Evolutionary conservation across 148 eudicot species (phyloP).

Genomic region (Chenopodium formosanum): DNA sequence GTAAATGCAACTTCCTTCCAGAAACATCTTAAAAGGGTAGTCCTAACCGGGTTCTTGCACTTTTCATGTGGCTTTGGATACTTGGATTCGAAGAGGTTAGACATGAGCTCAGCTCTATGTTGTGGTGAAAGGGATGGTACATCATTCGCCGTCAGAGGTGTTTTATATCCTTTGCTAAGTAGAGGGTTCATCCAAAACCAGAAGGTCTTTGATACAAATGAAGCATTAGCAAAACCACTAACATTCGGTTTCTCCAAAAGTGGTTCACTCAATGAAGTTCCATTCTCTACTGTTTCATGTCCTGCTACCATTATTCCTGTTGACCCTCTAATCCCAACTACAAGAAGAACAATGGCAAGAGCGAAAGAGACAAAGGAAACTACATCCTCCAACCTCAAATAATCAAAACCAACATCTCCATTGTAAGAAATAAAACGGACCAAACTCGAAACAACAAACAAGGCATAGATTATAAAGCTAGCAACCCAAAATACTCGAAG

Average conservation of each 20-base stretch:
- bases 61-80: constrained; percentile 76
- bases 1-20: constrained; percentile 73
- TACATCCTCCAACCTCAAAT: constrained; percentile 52
- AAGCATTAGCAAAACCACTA: constrained; percentile 66
- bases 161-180: constrained; percentile 57
- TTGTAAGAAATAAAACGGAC: constrained; percentile 42
- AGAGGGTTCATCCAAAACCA: constrained; percentile 89
- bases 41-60: constrained; percentile 68
- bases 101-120: constrained; percentile 68
- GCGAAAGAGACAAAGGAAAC: constrained; percentile 40
- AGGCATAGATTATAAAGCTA: constrained; percentile 42
- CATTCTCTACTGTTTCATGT: constrained; percentile 33
- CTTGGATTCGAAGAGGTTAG: constrained; percentile 58
- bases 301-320: constrained; percentile 48
- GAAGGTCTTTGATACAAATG: constrained; percentile 58
- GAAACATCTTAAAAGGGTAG: constrained; percentile 68
- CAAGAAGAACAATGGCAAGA: constrained; percentile 46
- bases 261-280: constrained; percentile 41
- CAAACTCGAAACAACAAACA: constrained; percentile 52
- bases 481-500: constrained; percentile 64
- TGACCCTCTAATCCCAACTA: constrained; percentile 54
- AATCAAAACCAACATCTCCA: constrained; percentile 13
- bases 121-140: constrained; percentile 72
- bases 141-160: constrained; percentile 60
- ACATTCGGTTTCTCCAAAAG: constrained; percentile 46